Evolutionary conservation across 2,329 filamentous ascomycete genomes (phyloP).

Genomic region (Cladosporium sp.): DNA sequence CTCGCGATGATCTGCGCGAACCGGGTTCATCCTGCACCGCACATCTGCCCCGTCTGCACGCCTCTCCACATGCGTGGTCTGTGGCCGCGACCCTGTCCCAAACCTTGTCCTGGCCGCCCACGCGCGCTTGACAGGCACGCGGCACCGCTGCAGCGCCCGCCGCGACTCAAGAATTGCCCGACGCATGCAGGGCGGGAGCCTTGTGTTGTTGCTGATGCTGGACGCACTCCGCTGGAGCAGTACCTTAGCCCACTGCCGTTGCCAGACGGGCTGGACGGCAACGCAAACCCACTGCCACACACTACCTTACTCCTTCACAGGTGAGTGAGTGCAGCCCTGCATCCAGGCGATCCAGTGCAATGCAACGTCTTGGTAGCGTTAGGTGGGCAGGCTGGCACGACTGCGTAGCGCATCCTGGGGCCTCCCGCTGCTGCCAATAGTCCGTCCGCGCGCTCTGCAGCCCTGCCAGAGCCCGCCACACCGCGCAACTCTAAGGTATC

Average conservation of each 20-base stretch:
- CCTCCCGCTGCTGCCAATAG: slow-evolving; percentile 8
- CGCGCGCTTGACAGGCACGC: slow-evolving; percentile 8
- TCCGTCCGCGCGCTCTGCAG: slow-evolving; percentile 1
- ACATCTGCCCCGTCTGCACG: not conserved
- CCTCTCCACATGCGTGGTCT: not conserved
- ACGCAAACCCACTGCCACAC: too few species aligned
- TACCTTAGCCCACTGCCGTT: too few species aligned
- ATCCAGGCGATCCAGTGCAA: too few species aligned
- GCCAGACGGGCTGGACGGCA: too few species aligned
- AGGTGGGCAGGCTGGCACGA: too few species aligned
- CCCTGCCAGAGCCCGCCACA: slow-evolving; percentile 8
- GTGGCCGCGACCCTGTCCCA: not conserved
- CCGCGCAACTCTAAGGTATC: slow-evolving; percentile 1
- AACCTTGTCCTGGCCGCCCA: slow-evolving; percentile 10
- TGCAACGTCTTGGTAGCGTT: too few species aligned
- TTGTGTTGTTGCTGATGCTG: too few species aligned
- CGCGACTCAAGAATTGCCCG: slow-evolving; percentile 1
- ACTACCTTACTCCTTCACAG: too few species aligned
- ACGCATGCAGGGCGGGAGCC: not conserved
- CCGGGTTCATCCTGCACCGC: slow-evolving; percentile 10
- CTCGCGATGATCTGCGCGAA: slow-evolving; percentile 9
- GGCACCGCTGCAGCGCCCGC: not conserved
- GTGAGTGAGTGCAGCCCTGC: too few species aligned
- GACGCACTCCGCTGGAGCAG: too few species aligned
- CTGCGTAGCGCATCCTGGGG: slow-evolving; percentile 7